A percentile compares a stretch with the other conserved stretches of the same genome.
These are phyloP conservation scores for Hypericum androsaemum DNA, from an alignment of 345 rosid species.

Conservation along the genomic window DNA sequence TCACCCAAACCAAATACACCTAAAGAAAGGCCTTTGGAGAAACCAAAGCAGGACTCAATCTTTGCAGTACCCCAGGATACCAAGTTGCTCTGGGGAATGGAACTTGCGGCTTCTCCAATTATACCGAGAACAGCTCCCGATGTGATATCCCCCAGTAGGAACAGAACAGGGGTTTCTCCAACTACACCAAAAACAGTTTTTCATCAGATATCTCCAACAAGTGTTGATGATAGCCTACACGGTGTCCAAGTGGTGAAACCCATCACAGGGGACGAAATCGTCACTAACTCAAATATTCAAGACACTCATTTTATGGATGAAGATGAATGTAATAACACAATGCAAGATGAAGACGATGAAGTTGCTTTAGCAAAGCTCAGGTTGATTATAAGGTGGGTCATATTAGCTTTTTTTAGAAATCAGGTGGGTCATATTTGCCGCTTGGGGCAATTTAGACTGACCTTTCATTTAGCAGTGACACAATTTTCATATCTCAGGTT, in stretches of 20 bases:
- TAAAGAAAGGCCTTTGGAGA: constrained; percentile 23
- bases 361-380: constrained; percentile 69
- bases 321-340: constrained; percentile 1
- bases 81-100: constrained; percentile 21
- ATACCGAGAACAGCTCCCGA: constrained; percentile 28
- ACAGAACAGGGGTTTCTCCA: neutral
- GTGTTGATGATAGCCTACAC: neutral
- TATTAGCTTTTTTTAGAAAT: neutral
- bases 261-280: constrained; percentile 16
- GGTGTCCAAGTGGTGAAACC: constrained; percentile 12
- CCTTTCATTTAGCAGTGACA: constrained; percentile 6
- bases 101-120: constrained; percentile 24
- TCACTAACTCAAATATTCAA: constrained; percentile 28
- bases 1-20: constrained; percentile 32
- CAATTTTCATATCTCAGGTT: constrained; percentile 38
- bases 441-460: neutral
- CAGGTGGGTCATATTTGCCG: no score
- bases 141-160: constrained; percentile 29
- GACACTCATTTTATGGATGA: constrained; percentile 19
- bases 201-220: no score
- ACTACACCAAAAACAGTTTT: no score
- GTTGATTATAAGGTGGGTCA: constrained; percentile 65
- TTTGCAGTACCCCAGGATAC: constrained; percentile 26
- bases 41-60: constrained; percentile 21
- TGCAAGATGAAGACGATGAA: constrained; percentile 37